Evolutionary conservation across 257 asterid genomes (phyloP).

Genomic region (Lycium ferocissimum): DNA sequence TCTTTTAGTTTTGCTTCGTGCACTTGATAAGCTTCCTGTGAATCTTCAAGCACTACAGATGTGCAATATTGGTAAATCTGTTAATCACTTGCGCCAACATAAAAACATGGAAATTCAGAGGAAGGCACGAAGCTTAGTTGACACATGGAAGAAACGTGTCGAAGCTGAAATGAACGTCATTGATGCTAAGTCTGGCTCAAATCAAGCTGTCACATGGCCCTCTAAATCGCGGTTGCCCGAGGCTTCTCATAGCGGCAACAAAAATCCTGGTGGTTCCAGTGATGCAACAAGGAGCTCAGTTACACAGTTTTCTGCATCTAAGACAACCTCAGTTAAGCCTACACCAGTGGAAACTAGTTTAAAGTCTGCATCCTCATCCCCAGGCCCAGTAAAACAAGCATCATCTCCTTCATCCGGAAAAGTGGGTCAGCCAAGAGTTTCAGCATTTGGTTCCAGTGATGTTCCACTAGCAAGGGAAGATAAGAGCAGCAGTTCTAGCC

Average conservation of each 20-base stretch:
- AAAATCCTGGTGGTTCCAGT: conserved; percentile 45
- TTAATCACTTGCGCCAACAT: conserved; percentile 59
- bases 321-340: conserved; percentile 45
- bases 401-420: conserved; percentile 51
- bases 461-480: conserved; percentile 50
- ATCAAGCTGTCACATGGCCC: conserved; percentile 46
- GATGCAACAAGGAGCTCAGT: conserved; percentile 51
- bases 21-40: conserved; percentile 65
- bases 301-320: conserved; percentile 49
- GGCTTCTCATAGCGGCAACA: conserved; percentile 43
- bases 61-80: conserved; percentile 69
- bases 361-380: conserved; percentile 54
- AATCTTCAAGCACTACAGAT: conserved; percentile 60
- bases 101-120: conserved; percentile 62
- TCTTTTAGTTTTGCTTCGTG: conserved; percentile 61
- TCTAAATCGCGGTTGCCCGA: conserved; percentile 52
- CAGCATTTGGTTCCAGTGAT: conserved; percentile 45
- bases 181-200: conserved; percentile 55
- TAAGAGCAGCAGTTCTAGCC: conserved; percentile 55
- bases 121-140: conserved; percentile 62
- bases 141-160: conserved; percentile 72
- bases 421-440: conserved; percentile 48
- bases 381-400: conserved; percentile 42
- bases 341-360: conserved; percentile 44
- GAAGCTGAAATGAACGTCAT: conserved; percentile 64